A percentile compares a stretch with the other conserved stretches of the same genome.
Conservation (phyloP, 768 basidiomycete genomes). For the Mycena vulgaris region DNA sequence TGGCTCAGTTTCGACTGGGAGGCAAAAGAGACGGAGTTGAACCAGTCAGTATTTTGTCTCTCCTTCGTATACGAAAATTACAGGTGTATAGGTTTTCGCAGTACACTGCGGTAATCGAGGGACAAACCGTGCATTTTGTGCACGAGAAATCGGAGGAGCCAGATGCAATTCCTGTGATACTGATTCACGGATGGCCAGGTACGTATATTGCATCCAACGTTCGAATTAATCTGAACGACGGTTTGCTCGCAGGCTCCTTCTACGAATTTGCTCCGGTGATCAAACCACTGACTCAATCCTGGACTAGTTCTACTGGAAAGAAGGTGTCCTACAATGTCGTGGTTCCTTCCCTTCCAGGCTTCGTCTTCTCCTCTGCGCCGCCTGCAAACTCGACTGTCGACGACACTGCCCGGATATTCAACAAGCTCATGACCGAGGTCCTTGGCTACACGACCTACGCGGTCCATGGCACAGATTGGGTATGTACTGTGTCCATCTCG, state of each 20-base stretch:
- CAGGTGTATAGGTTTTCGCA: slow-evolving; percentile 5
- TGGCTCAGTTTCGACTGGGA: slow-evolving; percentile 7
- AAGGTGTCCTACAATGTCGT: slow-evolving; percentile 6
- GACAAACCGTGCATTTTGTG: slow-evolving; percentile 12
- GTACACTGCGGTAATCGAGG: slow-evolving; percentile 34
- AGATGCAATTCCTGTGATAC: slow-evolving; percentile 2
- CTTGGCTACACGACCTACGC: slow-evolving; percentile 42
- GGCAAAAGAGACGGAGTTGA: neutral
- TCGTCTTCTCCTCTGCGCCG: slow-evolving; percentile 32
- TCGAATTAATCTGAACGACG: neutral
- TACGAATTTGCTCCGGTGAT: slow-evolving; percentile 12
- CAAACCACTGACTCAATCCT: neutral
- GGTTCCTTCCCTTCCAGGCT: slow-evolving; percentile 32
- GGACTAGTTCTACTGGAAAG: neutral
- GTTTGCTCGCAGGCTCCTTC: slow-evolving; percentile 1
- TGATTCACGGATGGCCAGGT: slow-evolving; percentile 29
- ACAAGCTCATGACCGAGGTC: slow-evolving; percentile 44
- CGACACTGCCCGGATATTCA: slow-evolving; percentile 44
- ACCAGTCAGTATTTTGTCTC: neutral
- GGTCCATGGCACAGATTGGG: slow-evolving; percentile 43
- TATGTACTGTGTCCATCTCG: slow-evolving; percentile 10
- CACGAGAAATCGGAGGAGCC: no score
- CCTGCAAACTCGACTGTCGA: slow-evolving; percentile 33
- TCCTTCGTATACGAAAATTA: neutral
- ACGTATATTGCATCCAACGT: neutral